Percentiles rank a stretch among this genome's conserved stretches.
These are phyloP conservation scores for Glycine latifolia DNA, from an alignment of 306 rosid species.

Conservation along the genomic window DNA sequence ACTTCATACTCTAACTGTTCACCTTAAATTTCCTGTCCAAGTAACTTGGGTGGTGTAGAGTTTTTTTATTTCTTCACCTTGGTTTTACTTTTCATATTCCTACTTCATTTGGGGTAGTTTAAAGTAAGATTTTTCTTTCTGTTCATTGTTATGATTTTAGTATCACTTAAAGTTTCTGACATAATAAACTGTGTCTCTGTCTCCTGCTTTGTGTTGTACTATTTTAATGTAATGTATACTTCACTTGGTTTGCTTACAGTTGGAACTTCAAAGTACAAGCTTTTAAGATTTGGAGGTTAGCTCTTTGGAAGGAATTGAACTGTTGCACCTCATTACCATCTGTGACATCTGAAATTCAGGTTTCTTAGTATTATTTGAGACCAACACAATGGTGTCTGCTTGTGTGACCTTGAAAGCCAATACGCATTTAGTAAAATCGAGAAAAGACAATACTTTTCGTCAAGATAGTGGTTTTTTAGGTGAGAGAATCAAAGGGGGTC, in stretches of 20 bases:
- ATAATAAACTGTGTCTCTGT: conserved; percentile 4
- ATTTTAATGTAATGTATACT: conserved; percentile 52
- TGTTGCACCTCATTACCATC: conserved; percentile 42
- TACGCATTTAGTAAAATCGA: conserved; percentile 51
- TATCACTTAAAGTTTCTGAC: conserved; percentile 47
- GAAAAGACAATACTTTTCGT: conserved; percentile 49
- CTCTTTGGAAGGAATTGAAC: conserved; percentile 29
- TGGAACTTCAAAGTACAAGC: conserved; percentile 36
- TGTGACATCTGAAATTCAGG: background rate
- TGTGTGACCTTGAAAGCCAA: conserved; percentile 59
- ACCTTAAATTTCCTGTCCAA: conserved; percentile 31
- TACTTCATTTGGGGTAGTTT: conserved; percentile 32
- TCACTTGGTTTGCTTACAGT: conserved; percentile 44
- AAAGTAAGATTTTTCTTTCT: conserved; percentile 28
- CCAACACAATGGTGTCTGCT: conserved; percentile 66
- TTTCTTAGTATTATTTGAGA: background rate
- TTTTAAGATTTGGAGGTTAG: conserved; percentile 50
- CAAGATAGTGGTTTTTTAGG: conserved; percentile 65
- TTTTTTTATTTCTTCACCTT: conserved; percentile 28
- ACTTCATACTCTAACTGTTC: background rate
- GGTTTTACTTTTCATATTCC: conserved; percentile 21
- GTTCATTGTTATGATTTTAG: conserved; percentile 17
- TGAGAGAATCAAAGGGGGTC: conserved; percentile 62
- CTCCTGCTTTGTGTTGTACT: conserved; percentile 22
- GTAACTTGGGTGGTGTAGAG: conserved; percentile 17